Evolutionary conservation across 495 filamentous ascomycete genomes (phyloP).

Genomic region (Podospora pseudoanserina): DNA sequence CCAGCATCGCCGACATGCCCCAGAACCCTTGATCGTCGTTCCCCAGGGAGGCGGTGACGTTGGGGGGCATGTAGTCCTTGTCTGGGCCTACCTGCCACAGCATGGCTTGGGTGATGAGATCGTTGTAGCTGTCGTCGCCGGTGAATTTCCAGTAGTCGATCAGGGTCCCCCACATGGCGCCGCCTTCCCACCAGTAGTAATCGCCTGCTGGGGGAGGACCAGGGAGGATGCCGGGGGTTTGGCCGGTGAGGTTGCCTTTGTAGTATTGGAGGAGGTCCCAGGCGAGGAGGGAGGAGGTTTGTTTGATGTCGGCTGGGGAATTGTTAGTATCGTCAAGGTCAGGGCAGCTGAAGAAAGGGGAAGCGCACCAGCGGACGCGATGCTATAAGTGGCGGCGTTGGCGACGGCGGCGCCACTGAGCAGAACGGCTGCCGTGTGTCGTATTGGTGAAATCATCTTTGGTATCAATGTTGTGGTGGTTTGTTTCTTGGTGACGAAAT

Average conservation of each 20-base stretch:
- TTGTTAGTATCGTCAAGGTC: neutral
- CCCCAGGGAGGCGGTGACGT: constrained; percentile 72
- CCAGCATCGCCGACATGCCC: constrained; percentile 70
- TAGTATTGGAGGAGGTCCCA: constrained; percentile 65
- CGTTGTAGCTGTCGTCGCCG: constrained; percentile 67
- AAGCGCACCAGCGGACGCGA: constrained; percentile 27
- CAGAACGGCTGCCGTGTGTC: constrained; percentile 22
- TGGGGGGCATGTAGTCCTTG: constrained; percentile 64
- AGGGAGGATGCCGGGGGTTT: constrained; percentile 62
- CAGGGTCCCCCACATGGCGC: constrained; percentile 68
- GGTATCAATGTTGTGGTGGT: neutral
- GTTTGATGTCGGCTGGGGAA: constrained; percentile 27
- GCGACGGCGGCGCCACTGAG: constrained; percentile 15
- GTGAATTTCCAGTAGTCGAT: constrained; percentile 79
- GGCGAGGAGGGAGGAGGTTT: constrained; percentile 38
- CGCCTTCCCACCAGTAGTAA: constrained; percentile 67
- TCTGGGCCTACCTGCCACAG: constrained; percentile 64
- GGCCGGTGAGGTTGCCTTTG: constrained; percentile 56
- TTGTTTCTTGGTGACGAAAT: neutral
- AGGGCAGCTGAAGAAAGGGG: neutral
- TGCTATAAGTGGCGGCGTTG: constrained; percentile 26
- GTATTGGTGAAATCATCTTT: constrained; percentile 24
- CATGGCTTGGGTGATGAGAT: constrained; percentile 58
- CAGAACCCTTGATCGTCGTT: constrained; percentile 84
- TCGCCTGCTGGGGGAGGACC: constrained; percentile 49